These are phyloP conservation scores for Nakazawaea molendinolei DNA, from an alignment of 805 yeast species.

Conservation along the genomic window DNA sequence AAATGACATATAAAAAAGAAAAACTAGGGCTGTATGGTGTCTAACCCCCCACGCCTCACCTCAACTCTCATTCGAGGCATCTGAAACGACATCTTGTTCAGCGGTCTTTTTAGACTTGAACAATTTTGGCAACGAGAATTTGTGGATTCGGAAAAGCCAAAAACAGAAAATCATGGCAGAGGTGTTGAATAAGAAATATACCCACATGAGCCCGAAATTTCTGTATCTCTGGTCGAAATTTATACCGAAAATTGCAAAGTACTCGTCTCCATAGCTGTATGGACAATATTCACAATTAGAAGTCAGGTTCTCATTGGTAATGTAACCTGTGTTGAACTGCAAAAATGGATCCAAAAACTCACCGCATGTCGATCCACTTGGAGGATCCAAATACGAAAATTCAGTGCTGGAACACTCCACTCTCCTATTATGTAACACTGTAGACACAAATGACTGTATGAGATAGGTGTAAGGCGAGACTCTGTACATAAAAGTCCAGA, in stretches of 20 bases:
- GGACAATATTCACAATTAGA: slow-evolving; percentile 43
- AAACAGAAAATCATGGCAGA: slow-evolving; percentile 32
- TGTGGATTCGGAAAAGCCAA: slow-evolving; percentile 28
- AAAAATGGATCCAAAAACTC: slow-evolving; percentile 42
- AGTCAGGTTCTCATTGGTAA: slow-evolving; percentile 44
- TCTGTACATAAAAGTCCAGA: slow-evolving; percentile 82
- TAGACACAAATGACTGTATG: slow-evolving; percentile 46
- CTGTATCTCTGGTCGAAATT: slow-evolving; percentile 53
- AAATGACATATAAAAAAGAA: background rate
- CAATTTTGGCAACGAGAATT: slow-evolving; percentile 25
- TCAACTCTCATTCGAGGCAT: no score
- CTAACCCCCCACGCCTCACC: no score
- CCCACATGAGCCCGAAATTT: slow-evolving; percentile 57
- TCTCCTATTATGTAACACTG: slow-evolving; percentile 40
- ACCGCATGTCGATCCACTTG: slow-evolving; percentile 59
- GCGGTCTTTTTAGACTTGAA: no score
- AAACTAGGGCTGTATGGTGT: no score
- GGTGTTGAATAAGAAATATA: slow-evolving; percentile 46
- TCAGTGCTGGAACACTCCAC: slow-evolving; percentile 47
- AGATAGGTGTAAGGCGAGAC: slow-evolving; percentile 69
- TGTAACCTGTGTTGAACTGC: slow-evolving; percentile 42
- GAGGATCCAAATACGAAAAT: slow-evolving; percentile 43
- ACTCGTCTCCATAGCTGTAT: slow-evolving; percentile 39
- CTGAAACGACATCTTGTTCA: no score
- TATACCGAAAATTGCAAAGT: slow-evolving; percentile 35